These are phyloP conservation scores for Sequoia sempervirens DNA, from an alignment of 75 land plant genomes.

Conservation along the genomic window DNA sequence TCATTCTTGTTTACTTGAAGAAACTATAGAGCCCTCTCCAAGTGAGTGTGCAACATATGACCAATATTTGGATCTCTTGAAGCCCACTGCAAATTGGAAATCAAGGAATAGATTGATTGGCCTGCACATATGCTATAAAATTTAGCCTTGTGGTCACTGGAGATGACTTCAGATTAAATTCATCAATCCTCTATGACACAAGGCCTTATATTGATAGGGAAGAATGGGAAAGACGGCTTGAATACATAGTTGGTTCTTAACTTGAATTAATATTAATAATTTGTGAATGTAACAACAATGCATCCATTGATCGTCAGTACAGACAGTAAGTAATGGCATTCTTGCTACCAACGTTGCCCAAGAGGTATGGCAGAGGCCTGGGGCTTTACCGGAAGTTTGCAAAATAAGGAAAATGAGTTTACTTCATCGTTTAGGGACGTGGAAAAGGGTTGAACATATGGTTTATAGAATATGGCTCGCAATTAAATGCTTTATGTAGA, in stretches of 20 bases:
- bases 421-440: conserved; percentile 57
- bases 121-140: conserved; percentile 40
- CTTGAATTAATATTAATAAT: conserved; percentile 49
- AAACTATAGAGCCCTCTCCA: conserved; percentile 15
- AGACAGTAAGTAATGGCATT: conserved; percentile 18
- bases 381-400: conserved; percentile 36
- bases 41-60: conserved; percentile 48
- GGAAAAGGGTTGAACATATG: conserved; percentile 52
- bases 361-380: conserved; percentile 66
- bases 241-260: conserved; percentile 37
- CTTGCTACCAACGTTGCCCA: conserved; percentile 33
- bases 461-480: conserved; percentile 43
- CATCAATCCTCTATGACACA: conserved; percentile 49
- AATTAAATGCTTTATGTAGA: conserved; percentile 61
- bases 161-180: conserved; percentile 75
- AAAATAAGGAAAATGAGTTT: conserved; percentile 62
- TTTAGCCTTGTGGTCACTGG: conserved; percentile 60
- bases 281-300: conserved; percentile 46
- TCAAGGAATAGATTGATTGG: conserved; percentile 50
- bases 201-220: conserved; percentile 53
- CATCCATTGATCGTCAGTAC: conserved; percentile 40
- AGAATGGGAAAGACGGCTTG: conserved; percentile 61
- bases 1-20: neutral
- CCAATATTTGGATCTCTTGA: conserved; percentile 51
- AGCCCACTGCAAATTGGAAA: conserved; percentile 47